Evolutionary conservation across 345 rosid species (phyloP).

Genomic region (Syzygium jambos): DNA sequence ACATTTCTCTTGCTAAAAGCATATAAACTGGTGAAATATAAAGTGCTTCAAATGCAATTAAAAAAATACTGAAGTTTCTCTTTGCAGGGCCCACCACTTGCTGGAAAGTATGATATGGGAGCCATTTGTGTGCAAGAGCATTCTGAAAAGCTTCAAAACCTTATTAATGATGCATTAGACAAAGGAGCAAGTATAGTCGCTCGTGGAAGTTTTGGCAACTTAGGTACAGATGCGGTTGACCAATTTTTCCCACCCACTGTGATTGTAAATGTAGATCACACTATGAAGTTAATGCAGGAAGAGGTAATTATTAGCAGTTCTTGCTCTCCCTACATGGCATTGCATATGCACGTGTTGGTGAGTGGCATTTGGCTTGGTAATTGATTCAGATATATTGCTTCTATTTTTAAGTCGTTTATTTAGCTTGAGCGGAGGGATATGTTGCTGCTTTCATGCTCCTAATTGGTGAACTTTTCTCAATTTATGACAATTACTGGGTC

Average conservation of each 20-base stretch:
- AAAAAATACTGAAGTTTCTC: background rate
- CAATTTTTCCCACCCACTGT: slow-evolving; percentile 95
- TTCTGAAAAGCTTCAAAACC: slow-evolving; percentile 79
- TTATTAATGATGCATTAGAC: slow-evolving; percentile 79
- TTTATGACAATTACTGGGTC: background rate
- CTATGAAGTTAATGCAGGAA: slow-evolving; percentile 93
- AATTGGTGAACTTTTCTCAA: background rate
- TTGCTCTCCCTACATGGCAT: background rate
- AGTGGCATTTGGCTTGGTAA: background rate
- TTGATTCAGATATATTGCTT: background rate
- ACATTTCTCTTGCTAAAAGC: background rate
- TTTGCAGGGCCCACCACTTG: slow-evolving; percentile 87
- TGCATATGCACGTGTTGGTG: background rate
- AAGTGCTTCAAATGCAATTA: background rate
- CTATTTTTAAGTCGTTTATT: background rate
- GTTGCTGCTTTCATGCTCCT: background rate
- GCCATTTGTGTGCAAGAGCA: slow-evolving; percentile 95
- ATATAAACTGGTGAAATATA: background rate
- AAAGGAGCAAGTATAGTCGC: slow-evolving; percentile 86
- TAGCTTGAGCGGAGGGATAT: background rate
- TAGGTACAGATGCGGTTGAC: slow-evolving; percentile 89
- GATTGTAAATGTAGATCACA: slow-evolving; percentile 71
- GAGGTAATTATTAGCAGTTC: slow-evolving; percentile 39
- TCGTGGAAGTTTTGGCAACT: slow-evolving; percentile 93
- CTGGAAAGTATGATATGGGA: slow-evolving; percentile 95